A percentile compares a stretch with the other conserved stretches of the same genome.
Evolutionary conservation across 148 eudicot species (phyloP).

Genomic region (Bassia scoparia): DNA sequence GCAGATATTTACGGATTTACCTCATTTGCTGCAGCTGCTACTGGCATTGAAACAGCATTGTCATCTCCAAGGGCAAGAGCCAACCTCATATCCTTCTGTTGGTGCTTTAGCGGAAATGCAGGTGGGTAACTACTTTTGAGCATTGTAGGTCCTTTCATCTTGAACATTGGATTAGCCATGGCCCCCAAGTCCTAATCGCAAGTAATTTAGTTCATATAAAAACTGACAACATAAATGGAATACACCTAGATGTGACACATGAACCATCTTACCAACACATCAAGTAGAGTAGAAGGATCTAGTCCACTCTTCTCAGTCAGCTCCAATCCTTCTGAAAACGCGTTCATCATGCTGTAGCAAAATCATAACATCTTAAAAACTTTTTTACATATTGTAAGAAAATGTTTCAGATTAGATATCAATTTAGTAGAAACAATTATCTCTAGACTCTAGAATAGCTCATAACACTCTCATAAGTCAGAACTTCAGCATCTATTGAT

Average conservation of each 20-base stretch:
- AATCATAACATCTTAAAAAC: constrained; percentile 4
- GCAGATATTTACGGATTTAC: constrained; percentile 45
- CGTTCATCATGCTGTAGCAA: constrained; percentile 84
- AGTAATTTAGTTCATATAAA: constrained; percentile 14
- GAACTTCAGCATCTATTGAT: neutral
- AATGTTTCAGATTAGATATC: neutral
- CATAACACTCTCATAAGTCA: neutral
- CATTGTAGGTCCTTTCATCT: constrained; percentile 92
- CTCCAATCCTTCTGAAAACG: constrained; percentile 89
- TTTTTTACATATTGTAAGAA: neutral
- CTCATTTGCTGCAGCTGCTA: constrained; percentile 97
- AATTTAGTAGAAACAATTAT: neutral
- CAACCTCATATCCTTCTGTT: constrained; percentile 98
- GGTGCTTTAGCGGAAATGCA: constrained; percentile 96
- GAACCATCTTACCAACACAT: constrained; percentile 64
- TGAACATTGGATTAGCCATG: constrained; percentile 95
- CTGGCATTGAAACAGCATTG: constrained; percentile 84
- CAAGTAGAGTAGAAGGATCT: constrained; percentile 70
- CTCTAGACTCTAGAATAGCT: neutral
- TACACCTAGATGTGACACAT: neutral
- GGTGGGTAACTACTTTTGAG: constrained; percentile 66
- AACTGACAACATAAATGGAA: neutral
- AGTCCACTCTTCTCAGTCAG: constrained; percentile 88
- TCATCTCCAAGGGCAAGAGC: constrained; percentile 96
- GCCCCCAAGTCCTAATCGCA: constrained; percentile 79